A percentile compares a stretch with the other conserved stretches of the same genome.
Evolutionary conservation across 768 basidiomycete genomes (phyloP).

Genomic region (Scleroderma bovista): DNA sequence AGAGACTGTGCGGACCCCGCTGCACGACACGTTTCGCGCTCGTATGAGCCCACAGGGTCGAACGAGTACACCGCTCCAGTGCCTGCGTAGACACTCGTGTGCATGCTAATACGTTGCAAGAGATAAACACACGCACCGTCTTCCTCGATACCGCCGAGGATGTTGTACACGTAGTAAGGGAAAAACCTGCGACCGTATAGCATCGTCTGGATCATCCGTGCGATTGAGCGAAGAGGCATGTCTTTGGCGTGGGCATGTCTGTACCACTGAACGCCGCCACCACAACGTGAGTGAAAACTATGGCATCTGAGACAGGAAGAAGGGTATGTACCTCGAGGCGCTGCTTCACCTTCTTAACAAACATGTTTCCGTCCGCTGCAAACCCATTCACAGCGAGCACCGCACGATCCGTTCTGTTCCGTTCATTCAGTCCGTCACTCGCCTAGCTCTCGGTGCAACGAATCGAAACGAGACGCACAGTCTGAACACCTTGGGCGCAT

Average conservation of each 20-base stretch:
- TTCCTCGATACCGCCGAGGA: slow-evolving; percentile 93
- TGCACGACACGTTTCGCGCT: slow-evolving; percentile 93
- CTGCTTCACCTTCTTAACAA: slow-evolving; percentile 94
- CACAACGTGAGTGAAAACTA: neutral
- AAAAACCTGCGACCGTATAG: slow-evolving; percentile 95
- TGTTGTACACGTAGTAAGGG: slow-evolving; percentile 97
- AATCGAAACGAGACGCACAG: slow-evolving; percentile 53
- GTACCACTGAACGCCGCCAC: slow-evolving; percentile 69
- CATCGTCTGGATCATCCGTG: slow-evolving; percentile 98
- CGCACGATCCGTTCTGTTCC: slow-evolving; percentile 89
- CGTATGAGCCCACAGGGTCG: slow-evolving; percentile 97
- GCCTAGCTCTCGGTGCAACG: neutral
- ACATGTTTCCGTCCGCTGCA: slow-evolving; percentile 95
- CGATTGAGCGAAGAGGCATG: slow-evolving; percentile 95
- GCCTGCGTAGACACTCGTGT: slow-evolving; percentile 40
- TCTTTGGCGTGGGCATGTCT: slow-evolving; percentile 94
- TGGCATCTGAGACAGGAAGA: neutral
- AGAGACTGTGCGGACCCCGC: slow-evolving; percentile 93
- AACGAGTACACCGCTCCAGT: slow-evolving; percentile 99
- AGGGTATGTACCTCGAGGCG: slow-evolving; percentile 74
- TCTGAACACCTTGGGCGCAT: slow-evolving; percentile 92
- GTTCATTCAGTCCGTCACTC: neutral
- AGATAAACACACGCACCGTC: slow-evolving; percentile 59
- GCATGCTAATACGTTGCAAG: neutral
- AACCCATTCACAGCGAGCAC: slow-evolving; percentile 96